Evolutionary conservation across 1,139 yeast genomes (phyloP).

Genomic region (Candida neerlandica): DNA sequence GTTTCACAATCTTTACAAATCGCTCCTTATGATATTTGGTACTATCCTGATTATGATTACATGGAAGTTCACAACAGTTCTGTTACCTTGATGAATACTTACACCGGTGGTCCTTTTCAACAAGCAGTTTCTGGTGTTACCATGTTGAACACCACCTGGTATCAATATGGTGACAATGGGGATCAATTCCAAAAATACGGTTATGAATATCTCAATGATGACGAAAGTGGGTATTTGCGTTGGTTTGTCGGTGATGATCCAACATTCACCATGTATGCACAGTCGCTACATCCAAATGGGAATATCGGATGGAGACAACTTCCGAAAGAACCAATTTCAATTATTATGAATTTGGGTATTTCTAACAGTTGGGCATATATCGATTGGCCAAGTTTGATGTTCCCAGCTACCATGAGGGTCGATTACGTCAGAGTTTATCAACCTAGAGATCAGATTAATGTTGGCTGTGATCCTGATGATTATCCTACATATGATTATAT

Average conservation of each 20-base stretch:
- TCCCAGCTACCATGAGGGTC: slow-evolving; percentile 68
- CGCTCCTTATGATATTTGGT: slow-evolving; percentile 89
- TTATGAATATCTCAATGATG: slow-evolving; percentile 73
- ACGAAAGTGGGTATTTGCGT: slow-evolving; percentile 66
- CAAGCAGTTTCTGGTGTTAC: slow-evolving; percentile 81
- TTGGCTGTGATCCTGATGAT: slow-evolving; percentile 76
- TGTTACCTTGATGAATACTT: slow-evolving; percentile 69
- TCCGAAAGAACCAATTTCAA: slow-evolving; percentile 85
- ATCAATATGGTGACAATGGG: slow-evolving; percentile 55
- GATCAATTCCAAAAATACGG: slow-evolving; percentile 69
- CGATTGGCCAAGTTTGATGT: slow-evolving; percentile 68
- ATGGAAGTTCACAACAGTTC: slow-evolving; percentile 62
- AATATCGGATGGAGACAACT: slow-evolving; percentile 76
- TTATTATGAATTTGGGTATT: slow-evolving; percentile 75
- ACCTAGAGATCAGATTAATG: slow-evolving; percentile 49
- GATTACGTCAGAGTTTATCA: slow-evolving; percentile 84
- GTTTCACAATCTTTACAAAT: slow-evolving; percentile 82
- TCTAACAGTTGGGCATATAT: slow-evolving; percentile 83
- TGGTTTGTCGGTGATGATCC: slow-evolving; percentile 81
- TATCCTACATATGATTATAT: slow-evolving; percentile 79
- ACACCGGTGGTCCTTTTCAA: slow-evolving; percentile 83
- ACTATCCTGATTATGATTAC: slow-evolving; percentile 75
- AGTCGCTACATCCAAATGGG: slow-evolving; percentile 78
- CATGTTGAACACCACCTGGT: slow-evolving; percentile 76
- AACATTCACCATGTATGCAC: slow-evolving; percentile 61